A percentile compares a stretch with the other conserved stretches of the same genome.
Evolutionary conservation across 2,329 filamentous ascomycete species (phyloP).

Genomic region (Pochonia chlamydosporia): DNA sequence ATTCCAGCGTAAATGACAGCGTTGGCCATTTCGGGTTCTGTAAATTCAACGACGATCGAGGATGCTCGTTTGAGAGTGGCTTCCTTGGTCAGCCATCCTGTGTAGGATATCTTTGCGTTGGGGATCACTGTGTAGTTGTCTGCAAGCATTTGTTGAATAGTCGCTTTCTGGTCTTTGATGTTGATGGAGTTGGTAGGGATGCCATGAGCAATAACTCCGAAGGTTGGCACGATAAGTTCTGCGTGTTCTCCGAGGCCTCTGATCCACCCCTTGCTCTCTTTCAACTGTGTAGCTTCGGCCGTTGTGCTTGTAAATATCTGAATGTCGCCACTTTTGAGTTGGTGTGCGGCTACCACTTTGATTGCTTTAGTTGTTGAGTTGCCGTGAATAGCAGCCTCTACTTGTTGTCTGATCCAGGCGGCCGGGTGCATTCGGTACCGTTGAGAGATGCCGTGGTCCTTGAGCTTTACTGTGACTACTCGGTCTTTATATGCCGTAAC

Average conservation of each 20-base stretch:
- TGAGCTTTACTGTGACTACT: constrained; percentile 16
- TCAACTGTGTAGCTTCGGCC: too few species aligned
- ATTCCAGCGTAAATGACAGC: constrained; percentile 17
- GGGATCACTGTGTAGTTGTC: constrained; percentile 21
- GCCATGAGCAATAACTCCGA: constrained; percentile 18
- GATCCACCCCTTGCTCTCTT: too few species aligned
- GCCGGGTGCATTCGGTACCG: constrained; percentile 10
- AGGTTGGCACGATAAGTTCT: constrained; percentile 1
- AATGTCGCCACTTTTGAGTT: constrained; percentile 19
- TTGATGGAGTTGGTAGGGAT: constrained; percentile 20
- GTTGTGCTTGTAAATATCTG: constrained; percentile 16
- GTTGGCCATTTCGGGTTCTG: background rate
- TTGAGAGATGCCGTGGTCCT: constrained; percentile 14
- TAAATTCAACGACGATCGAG: constrained; percentile 16
- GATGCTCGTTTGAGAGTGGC: constrained; percentile 15
- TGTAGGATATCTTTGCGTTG: constrained; percentile 16
- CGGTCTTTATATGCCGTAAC: constrained; percentile 16
- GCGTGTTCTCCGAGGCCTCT: constrained; percentile 1
- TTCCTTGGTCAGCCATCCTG: constrained; percentile 20
- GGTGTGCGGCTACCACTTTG: constrained; percentile 15
- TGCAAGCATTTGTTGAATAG: constrained; percentile 17
- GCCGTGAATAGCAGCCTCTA: constrained; percentile 12
- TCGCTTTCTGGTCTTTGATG: constrained; percentile 15
- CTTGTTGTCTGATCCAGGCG: constrained; percentile 13
- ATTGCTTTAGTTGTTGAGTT: constrained; percentile 15